phyloP scores from a whole-genome alignment of 257 asterid species.

The Lycium barbarum region DNA sequence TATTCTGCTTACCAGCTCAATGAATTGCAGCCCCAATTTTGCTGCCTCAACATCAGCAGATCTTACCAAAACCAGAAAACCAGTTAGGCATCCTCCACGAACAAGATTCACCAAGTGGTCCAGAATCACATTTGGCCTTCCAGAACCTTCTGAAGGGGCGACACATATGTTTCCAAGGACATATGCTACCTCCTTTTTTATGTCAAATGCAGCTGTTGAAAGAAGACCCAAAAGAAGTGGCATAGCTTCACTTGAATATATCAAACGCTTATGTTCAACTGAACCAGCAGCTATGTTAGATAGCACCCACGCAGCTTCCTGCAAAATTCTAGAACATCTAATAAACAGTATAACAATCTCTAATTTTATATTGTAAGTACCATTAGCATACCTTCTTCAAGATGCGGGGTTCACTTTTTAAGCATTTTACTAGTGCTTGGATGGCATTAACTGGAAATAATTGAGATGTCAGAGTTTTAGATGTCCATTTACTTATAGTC shows the following conservation, averaged over 20 bases:
- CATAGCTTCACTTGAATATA: constrained; percentile 80
- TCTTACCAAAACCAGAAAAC: constrained; percentile 82
- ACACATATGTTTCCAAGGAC: constrained; percentile 92
- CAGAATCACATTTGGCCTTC: constrained; percentile 67
- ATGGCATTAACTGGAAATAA: constrained; percentile 34
- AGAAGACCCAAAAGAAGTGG: constrained; percentile 62
- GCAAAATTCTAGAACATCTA: constrained; percentile 23
- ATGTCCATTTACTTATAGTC: neutral
- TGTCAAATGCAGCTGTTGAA: constrained; percentile 81
- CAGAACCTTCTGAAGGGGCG: constrained; percentile 67
- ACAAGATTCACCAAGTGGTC: constrained; percentile 93
- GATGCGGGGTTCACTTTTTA: constrained; percentile 82
- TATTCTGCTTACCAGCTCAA: constrained; percentile 77
- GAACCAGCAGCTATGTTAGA: constrained; percentile 94
- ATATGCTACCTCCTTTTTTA: constrained; percentile 90
- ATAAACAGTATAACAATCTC: neutral
- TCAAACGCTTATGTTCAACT: constrained; percentile 71
- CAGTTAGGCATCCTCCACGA: constrained; percentile 72
- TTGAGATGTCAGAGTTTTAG: neutral
- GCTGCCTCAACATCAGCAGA: constrained; percentile 94
- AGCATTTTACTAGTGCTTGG: constrained; percentile 77
- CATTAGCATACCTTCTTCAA: constrained; percentile 66
- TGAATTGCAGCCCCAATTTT: constrained; percentile 87
- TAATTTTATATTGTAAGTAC: neutral
- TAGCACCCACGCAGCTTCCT: constrained; percentile 98